A percentile compares a stretch with the other conserved stretches of the same genome.
Evolutionary conservation across 306 rosid species (phyloP).

Genomic region (Cucurbita moschata): DNA sequence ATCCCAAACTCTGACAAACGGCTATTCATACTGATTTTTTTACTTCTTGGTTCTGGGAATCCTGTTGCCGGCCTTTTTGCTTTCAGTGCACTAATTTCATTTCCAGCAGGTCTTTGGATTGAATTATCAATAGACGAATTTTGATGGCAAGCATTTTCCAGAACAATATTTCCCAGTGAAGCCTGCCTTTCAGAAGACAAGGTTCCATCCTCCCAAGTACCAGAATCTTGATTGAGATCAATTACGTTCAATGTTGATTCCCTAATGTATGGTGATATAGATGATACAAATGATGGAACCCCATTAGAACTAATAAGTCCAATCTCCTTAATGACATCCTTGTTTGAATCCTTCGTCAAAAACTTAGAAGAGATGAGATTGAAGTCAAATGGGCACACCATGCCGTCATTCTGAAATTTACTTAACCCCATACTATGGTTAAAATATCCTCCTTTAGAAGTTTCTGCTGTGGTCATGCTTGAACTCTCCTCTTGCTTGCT

Average conservation of each 20-base stretch:
- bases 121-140: conserved; percentile 15
- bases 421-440: conserved; percentile 47
- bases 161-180: conserved; percentile 28
- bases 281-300: conserved; percentile 40
- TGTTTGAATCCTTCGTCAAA: conserved; percentile 58
- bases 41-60: conserved; percentile 27
- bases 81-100: conserved; percentile 21
- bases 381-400: conserved; percentile 53
- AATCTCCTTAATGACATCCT: conserved; percentile 52
- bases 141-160: conserved; percentile 20
- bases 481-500: conserved; percentile 25
- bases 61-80: conserved; percentile 25
- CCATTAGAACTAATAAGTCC: conserved; percentile 79
- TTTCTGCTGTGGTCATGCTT: conserved; percentile 29
- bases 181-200: conserved; percentile 21
- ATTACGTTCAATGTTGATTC: conserved; percentile 26
- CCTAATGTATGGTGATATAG: conserved; percentile 35
- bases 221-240: conserved; percentile 27
- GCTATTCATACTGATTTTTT: conserved; percentile 17
- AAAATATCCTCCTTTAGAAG: conserved; percentile 20
- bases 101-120: conserved; percentile 21
- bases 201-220: conserved; percentile 18
- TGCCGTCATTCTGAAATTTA: conserved; percentile 53
- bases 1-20: conserved; percentile 35
- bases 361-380: conserved; percentile 69